These are phyloP conservation scores for Colletotrichum sp. DNA, from an alignment of 2,329 filamentous ascomycete genomes.

Conservation along the genomic window DNA sequence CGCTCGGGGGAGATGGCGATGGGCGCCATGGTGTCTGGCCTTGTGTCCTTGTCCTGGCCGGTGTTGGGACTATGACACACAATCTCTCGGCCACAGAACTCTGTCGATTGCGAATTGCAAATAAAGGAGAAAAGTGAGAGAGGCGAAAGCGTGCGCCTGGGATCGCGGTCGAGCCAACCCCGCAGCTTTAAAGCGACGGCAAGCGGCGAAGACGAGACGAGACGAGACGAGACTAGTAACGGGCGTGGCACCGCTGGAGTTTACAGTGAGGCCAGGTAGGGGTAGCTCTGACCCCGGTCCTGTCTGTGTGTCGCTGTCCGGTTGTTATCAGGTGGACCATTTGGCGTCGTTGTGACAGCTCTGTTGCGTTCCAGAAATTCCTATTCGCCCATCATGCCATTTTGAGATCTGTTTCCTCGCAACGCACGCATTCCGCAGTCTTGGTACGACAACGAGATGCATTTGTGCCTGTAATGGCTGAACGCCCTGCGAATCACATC, in stretches of 20 bases:
- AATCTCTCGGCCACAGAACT: not conserved
- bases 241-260: not conserved
- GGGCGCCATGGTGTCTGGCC: conserved; percentile 53
- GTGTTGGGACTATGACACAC: not conserved
- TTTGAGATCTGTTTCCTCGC: not conserved
- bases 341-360: not conserved
- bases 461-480: not conserved
- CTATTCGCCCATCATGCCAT: not conserved
- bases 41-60: too few species aligned
- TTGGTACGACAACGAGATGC: not conserved
- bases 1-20: conserved; percentile 57
- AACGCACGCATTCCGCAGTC: not conserved
- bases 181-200: conserved; percentile 4
- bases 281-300: not conserved
- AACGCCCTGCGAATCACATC: conserved; percentile 1
- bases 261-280: not conserved
- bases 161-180: not conserved
- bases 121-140: not conserved
- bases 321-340: not conserved
- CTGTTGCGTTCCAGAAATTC: not conserved
- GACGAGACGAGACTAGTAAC: conserved; percentile 2
- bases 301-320: not conserved
- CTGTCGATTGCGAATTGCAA: not conserved
- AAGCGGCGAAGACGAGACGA: conserved; percentile 6
- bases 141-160: not conserved